Base-by-base conservation (phyloP, 371 early-diverging fungal species). In the Nematocida minor region DNA sequence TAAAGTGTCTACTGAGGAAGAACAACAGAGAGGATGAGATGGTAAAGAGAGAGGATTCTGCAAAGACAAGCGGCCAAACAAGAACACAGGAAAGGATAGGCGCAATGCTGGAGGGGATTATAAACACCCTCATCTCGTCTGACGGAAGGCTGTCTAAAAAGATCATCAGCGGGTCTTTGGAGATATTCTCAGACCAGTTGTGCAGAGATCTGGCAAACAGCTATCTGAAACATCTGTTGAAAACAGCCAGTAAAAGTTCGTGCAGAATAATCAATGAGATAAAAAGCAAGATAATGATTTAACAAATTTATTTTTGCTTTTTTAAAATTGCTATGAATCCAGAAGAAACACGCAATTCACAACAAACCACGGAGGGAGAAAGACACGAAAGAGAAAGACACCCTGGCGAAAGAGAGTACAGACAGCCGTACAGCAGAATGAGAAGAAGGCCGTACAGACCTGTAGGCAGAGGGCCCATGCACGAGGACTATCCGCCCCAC, bases 231-330 rank as follows among this genome's bases (percentile, higher is more conserved):
- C 9, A 14, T 22, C 4, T 41, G 7, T 18, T 25, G n/a, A 18
- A 14, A 25, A 7, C 22, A 9, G 44, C 42, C 7, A 44, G 14
- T 22, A 38, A 44, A 31, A 34, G 29, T 34, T 4, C 62, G 20
- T 3, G 3, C 14, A 25, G 62, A 31, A 62, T n/a, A 16, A 55
- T 55, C 55, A 55, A 55, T 32, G 55, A 55, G 55, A 29, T 55
- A 36, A 20, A 25, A 4, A 36, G 16, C 14, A 9, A 55, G 55
- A 55, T 55, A 11, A 18, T 55, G 55, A 55, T 55, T 55, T 55
- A 55, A 36, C 42, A 42, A 20, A 63, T 66, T 41, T 64, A 74
- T 74, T 64, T 74, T 74, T 41, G 11, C n/a, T 64, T 74, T 74
- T 70, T 74, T 74, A 25, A 20, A 38, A 44, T 66, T 40, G 38